Evolutionary conservation across 140 eudicot genomes (phyloP).

Genomic region (Senecio squalidus): DNA sequence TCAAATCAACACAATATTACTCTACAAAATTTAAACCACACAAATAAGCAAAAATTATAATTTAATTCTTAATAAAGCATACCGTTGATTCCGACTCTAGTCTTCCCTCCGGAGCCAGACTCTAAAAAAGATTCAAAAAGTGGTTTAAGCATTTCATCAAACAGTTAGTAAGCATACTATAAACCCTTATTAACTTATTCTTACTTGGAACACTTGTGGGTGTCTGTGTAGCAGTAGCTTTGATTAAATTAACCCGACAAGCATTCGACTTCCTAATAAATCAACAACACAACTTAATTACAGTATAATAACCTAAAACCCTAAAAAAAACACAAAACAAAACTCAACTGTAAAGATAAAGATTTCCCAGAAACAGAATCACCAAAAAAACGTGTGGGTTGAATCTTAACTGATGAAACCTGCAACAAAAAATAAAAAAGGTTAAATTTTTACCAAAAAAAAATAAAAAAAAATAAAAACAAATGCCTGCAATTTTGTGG

Average conservation of each 20-base stretch:
- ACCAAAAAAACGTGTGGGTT: constrained; percentile 42
- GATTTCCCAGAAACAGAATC: constrained; percentile 24
- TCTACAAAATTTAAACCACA: neutral
- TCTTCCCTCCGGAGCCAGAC: constrained; percentile 48
- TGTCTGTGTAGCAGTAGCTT: constrained; percentile 75
- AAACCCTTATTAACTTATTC: constrained; percentile 1
- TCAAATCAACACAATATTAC: neutral
- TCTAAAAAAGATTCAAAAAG: constrained; percentile 27
- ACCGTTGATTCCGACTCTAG: constrained; percentile 89
- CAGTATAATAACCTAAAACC: neutral
- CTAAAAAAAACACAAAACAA: neutral
- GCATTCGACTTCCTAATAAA: constrained; percentile 36
- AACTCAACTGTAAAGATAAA: constrained; percentile 50
- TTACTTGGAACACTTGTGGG: constrained; percentile 70
- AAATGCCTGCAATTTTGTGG: constrained; percentile 17
- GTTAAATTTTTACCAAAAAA: neutral
- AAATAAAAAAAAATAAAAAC: neutral
- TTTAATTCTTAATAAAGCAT: constrained; percentile 25
- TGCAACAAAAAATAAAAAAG: neutral
- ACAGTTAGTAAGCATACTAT: neutral
- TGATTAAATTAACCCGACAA: constrained; percentile 41
- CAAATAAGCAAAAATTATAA: neutral
- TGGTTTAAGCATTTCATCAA: neutral
- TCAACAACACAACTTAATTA: neutral
- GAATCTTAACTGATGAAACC: constrained; percentile 38